These are phyloP conservation scores for Haberlea rhodopensis DNA, from an alignment of 257 asterid genomes.

Conservation along the genomic window DNA sequence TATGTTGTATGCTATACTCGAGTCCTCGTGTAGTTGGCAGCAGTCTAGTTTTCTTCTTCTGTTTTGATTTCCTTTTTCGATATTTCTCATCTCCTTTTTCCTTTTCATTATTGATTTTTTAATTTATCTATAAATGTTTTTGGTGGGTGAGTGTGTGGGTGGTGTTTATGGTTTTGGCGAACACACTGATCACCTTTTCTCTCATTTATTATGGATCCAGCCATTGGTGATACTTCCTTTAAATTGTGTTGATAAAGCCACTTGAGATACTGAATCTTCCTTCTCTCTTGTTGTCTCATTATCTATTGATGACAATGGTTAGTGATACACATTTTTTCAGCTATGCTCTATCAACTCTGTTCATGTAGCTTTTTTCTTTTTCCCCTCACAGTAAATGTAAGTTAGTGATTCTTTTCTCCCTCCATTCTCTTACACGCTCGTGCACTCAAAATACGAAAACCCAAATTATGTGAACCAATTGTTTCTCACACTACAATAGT, in stretches of 20 bases:
- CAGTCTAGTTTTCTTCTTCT: not conserved
- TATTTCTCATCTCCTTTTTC: not conserved
- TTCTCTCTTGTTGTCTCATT: not conserved
- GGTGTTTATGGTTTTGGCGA: not conserved
- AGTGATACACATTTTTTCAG: not conserved
- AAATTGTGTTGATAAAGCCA: not conserved
- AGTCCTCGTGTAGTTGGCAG: constrained; percentile 8
- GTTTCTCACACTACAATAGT: too few relatives aligned
- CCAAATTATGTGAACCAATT: too few relatives aligned
- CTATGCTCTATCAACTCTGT: constrained; percentile 4
- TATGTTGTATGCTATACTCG: not conserved
- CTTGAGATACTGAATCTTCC: not conserved
- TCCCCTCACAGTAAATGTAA: too few relatives aligned
- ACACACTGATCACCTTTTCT: not conserved
- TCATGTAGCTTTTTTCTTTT: too few relatives aligned
- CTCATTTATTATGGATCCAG: not conserved
- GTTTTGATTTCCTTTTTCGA: not conserved
- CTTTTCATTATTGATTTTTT: not conserved
- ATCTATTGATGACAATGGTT: not conserved
- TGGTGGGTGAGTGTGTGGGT: not conserved
- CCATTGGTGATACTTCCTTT: not conserved
- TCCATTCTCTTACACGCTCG: too few relatives aligned
- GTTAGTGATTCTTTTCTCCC: too few relatives aligned
- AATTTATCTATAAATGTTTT: not conserved
- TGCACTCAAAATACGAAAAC: too few relatives aligned